Conservation (phyloP, 164 flowering plant genomes). For the Vitis rupestris region DNA sequence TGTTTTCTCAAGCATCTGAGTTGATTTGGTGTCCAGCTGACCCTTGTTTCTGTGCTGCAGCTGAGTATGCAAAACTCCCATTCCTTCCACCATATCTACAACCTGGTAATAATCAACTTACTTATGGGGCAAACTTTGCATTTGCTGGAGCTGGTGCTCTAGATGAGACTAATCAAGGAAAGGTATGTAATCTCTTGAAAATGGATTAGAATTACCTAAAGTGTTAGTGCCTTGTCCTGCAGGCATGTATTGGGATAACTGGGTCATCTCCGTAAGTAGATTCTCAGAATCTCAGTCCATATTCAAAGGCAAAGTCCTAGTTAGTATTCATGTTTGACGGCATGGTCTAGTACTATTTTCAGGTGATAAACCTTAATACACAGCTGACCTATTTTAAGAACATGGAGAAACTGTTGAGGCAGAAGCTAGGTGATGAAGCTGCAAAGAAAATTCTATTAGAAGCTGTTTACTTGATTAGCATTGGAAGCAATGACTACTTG, state of each 20-base stretch:
- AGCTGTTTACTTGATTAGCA: constrained; percentile 26
- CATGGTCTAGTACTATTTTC: neutral
- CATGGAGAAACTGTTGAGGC: constrained; percentile 11
- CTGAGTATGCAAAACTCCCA: constrained; percentile 35
- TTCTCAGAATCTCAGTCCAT: too few species aligned
- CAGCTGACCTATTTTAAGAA: constrained; percentile 21
- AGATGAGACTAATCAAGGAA: constrained; percentile 24
- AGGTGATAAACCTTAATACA: constrained; percentile 14
- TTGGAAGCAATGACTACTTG: constrained; percentile 32
- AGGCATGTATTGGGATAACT: too few species aligned
- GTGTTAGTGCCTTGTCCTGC: too few species aligned
- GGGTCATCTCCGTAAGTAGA: too few species aligned
- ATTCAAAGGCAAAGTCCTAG: too few species aligned
- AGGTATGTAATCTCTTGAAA: neutral
- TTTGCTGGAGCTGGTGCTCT: constrained; percentile 41
- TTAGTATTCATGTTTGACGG: too few species aligned
- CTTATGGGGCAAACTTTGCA: constrained; percentile 36
- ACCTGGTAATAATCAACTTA: constrained; percentile 7
- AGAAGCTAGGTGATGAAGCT: constrained; percentile 17
- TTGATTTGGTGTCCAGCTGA: too few species aligned
- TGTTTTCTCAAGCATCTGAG: too few species aligned
- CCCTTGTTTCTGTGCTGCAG: constrained; percentile 13
- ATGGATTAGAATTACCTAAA: too few species aligned
- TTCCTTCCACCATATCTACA: constrained; percentile 15
- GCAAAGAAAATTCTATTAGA: constrained; percentile 16